phyloP scores from a whole-genome alignment of 108 stramenopile genomes.

The Discostella pseudostelligera region DNA sequence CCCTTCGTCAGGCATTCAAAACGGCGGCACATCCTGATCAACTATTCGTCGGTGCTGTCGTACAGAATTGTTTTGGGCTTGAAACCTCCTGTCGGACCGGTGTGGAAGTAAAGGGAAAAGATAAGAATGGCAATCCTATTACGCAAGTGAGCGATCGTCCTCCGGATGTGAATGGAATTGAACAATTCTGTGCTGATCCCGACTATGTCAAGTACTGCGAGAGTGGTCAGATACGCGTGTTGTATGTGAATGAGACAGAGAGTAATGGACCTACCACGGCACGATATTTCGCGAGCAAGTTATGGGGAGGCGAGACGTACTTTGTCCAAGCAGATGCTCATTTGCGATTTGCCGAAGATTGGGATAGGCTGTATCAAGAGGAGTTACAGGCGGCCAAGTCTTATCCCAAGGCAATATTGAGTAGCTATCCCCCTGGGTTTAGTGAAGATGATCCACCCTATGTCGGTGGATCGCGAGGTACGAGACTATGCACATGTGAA shows the following conservation, averaged over 20 bases:
- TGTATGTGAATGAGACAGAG: slow-evolving; percentile 89
- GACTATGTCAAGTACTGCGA: slow-evolving; percentile 60
- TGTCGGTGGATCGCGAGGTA: slow-evolving; percentile 49
- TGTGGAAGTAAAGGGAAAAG: slow-evolving; percentile 65
- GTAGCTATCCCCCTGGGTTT: slow-evolving; percentile 84
- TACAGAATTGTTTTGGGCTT: slow-evolving; percentile 91
- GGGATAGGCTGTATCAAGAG: slow-evolving; percentile 74
- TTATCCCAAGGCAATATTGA: slow-evolving; percentile 77
- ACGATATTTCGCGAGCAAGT: slow-evolving; percentile 84
- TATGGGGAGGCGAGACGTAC: slow-evolving; percentile 92
- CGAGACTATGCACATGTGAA: slow-evolving; percentile 61
- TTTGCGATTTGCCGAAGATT: slow-evolving; percentile 69
- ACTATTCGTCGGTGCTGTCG: slow-evolving; percentile 83
- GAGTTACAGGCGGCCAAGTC: slow-evolving; percentile 58
- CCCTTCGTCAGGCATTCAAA: slow-evolving; percentile 75
- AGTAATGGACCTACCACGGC: slow-evolving; percentile 89
- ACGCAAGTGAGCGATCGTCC: slow-evolving; percentile 60
- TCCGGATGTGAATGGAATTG: slow-evolving; percentile 62
- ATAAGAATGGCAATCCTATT: slow-evolving; percentile 44
- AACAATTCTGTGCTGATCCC: slow-evolving; percentile 63
- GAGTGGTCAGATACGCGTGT: slow-evolving; percentile 69
- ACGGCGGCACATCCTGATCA: slow-evolving; percentile 76
- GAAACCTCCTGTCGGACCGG: slow-evolving; percentile 67
- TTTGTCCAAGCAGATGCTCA: slow-evolving; percentile 92
- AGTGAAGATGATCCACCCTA: slow-evolving; percentile 46